Conservation (phyloP, 2,329 filamentous ascomycete genomes). For the Beauveria scarabaeidicola region DNA sequence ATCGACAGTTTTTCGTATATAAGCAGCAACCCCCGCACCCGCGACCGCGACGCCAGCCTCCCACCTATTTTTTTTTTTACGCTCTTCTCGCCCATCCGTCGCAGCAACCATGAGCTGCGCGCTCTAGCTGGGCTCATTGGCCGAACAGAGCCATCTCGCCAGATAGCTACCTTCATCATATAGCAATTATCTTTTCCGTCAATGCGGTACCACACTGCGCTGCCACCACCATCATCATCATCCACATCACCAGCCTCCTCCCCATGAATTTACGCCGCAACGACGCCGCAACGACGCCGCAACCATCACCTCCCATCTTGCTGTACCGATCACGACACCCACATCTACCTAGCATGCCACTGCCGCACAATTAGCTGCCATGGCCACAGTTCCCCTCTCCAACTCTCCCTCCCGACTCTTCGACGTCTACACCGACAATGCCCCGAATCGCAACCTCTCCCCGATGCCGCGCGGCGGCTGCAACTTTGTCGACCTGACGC, state of each 20-base stretch:
- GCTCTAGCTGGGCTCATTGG: constrained; percentile 5
- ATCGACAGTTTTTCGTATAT: neutral
- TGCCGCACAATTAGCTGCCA: constrained; percentile 39
- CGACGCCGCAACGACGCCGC: constrained; percentile 2
- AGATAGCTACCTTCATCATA: neutral
- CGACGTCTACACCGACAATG: constrained; percentile 46
- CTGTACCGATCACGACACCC: neutral
- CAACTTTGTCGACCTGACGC: constrained; percentile 48
- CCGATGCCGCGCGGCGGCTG: constrained; percentile 44
- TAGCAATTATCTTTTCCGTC: neutral
- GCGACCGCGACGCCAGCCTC: constrained; percentile 8
- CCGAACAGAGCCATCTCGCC: neutral
- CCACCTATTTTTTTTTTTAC: neutral
- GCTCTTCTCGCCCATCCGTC: neutral
- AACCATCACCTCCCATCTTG: neutral
- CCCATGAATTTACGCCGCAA: neutral
- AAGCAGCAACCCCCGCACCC: constrained; percentile 12
- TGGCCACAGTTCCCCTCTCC: constrained; percentile 37
- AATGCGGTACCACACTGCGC: neutral
- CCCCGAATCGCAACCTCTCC: constrained; percentile 18
- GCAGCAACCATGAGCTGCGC: neutral
- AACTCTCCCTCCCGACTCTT: constrained; percentile 39
- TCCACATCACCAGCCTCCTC: neutral
- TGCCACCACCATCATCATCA: neutral
- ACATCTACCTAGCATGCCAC: constrained; percentile 8